A percentile compares a stretch with the other conserved stretches of the same genome.
These are phyloP conservation scores for Aspergillus sp. DNA, from an alignment of 2,329 filamentous ascomycete species.

Conservation along the genomic window DNA sequence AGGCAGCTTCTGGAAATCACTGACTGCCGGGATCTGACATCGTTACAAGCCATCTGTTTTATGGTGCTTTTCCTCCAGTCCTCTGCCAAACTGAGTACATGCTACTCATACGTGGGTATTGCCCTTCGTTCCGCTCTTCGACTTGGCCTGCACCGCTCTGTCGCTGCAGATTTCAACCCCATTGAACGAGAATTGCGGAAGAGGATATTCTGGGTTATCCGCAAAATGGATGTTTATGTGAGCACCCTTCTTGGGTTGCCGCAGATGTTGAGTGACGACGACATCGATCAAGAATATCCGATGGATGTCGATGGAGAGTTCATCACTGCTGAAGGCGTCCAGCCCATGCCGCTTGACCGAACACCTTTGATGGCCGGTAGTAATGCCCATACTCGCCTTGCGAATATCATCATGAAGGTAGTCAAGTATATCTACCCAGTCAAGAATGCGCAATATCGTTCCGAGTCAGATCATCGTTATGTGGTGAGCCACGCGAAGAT, in stretches of 20 bases:
- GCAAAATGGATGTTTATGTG: constrained; percentile 47
- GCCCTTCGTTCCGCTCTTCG: constrained; percentile 68
- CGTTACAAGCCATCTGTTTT: constrained; percentile 68
- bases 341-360: constrained; percentile 49
- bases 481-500: constrained; percentile 59
- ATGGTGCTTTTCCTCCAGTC: constrained; percentile 77
- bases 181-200: constrained; percentile 68
- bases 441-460: constrained; percentile 41
- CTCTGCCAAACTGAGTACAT: constrained; percentile 69
- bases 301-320: constrained; percentile 41
- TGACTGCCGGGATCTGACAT: constrained; percentile 64
- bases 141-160: constrained; percentile 68
- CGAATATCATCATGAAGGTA: constrained; percentile 54
- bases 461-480: constrained; percentile 49
- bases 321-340: constrained; percentile 40
- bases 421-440: constrained; percentile 59
- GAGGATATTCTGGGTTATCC: constrained; percentile 51
- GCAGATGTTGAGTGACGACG: constrained; percentile 44
- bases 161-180: constrained; percentile 62
- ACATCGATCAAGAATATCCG: constrained; percentile 46
- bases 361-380: constrained; percentile 54
- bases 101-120: constrained; percentile 74
- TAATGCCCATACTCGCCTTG: constrained; percentile 54
- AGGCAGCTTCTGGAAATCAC: constrained; percentile 57
- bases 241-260: constrained; percentile 45